Conservation (phyloP, 2,329 filamentous ascomycete species). For the Tolypocladium capitatum region DNA sequence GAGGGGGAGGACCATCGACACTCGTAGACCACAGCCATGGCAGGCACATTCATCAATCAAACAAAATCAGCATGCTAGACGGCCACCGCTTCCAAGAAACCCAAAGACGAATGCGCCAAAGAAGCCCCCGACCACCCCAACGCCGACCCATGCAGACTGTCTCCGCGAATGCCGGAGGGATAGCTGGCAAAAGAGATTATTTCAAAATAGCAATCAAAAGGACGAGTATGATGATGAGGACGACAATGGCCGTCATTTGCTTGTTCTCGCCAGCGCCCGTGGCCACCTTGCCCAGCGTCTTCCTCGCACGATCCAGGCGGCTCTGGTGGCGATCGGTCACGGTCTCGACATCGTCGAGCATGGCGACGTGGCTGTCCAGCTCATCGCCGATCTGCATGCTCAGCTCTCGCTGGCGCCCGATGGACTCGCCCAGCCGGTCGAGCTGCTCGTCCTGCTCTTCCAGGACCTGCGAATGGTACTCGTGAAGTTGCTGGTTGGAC, state of each 20-base stretch:
- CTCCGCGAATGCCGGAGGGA: background rate
- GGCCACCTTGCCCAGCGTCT: conserved; percentile 57
- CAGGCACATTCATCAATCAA: background rate
- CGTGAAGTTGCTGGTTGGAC: conserved; percentile 74
- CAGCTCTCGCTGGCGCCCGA: conserved; percentile 79
- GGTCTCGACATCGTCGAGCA: conserved; percentile 82
- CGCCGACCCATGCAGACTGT: background rate
- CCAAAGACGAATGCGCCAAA: background rate
- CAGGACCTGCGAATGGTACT: conserved; percentile 68
- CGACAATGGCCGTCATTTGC: conserved; percentile 72
- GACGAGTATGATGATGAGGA: conserved; percentile 69
- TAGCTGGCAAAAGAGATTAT: conserved; percentile 22
- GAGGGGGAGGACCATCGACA: background rate
- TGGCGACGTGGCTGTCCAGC: conserved; percentile 74
- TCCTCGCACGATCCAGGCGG: conserved; percentile 62
- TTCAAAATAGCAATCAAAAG: conserved; percentile 74
- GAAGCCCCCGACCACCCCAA: background rate
- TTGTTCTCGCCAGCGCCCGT: conserved; percentile 70
- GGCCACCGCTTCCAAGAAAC: background rate
- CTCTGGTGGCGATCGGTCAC: conserved; percentile 69
- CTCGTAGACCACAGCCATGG: background rate
- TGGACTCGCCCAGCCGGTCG: conserved; percentile 74
- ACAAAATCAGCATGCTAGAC: background rate
- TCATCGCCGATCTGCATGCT: conserved; percentile 95
- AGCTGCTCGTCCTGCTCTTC: conserved; percentile 88